Conservation (phyloP, 805 yeast species). For the Saccharomycopsis sp. region DNA sequence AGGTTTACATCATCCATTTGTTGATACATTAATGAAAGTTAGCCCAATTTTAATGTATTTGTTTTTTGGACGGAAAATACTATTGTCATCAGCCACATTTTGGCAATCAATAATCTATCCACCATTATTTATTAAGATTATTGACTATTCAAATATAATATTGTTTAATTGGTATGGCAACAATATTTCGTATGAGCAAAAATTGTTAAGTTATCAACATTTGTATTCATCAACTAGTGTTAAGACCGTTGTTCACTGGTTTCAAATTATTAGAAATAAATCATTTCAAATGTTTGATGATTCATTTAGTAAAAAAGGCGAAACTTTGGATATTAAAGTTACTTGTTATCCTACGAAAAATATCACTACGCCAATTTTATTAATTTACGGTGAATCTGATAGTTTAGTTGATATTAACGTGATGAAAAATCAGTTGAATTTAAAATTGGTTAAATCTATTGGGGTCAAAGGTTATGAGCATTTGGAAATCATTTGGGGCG, state of each 20-base stretch:
- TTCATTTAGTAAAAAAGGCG: slow-evolving; percentile 37
- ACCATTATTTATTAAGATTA: slow-evolving; percentile 60
- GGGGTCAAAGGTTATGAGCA: slow-evolving; percentile 77
- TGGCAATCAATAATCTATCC: slow-evolving; percentile 73
- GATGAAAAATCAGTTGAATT: slow-evolving; percentile 52
- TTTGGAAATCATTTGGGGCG: slow-evolving; percentile 86
- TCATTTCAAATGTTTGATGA: slow-evolving; percentile 84
- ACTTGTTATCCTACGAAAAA: slow-evolving; percentile 60
- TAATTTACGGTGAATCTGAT: slow-evolving; percentile 76
- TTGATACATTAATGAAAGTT: slow-evolving; percentile 67
- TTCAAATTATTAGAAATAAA: slow-evolving; percentile 72
- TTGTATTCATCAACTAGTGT: slow-evolving; percentile 88
- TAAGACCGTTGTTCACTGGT: slow-evolving; percentile 89
- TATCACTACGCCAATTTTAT: slow-evolving; percentile 62
- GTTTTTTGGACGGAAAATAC: slow-evolving; percentile 66
- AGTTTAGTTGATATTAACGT: slow-evolving; percentile 81
- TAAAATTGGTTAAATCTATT: slow-evolving; percentile 36
- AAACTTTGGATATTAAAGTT: slow-evolving; percentile 35
- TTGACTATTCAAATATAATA: slow-evolving; percentile 60
- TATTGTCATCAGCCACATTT: slow-evolving; percentile 70
- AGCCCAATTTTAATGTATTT: slow-evolving; percentile 67
- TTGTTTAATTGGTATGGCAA: slow-evolving; percentile 75
- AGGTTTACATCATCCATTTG: slow-evolving; percentile 68
- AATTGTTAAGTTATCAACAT: slow-evolving; percentile 71
- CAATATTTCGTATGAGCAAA: slow-evolving; percentile 69